Conservation (phyloP, 1,284 basidiomycete genomes). For the Rhodotorula sp. region DNA sequence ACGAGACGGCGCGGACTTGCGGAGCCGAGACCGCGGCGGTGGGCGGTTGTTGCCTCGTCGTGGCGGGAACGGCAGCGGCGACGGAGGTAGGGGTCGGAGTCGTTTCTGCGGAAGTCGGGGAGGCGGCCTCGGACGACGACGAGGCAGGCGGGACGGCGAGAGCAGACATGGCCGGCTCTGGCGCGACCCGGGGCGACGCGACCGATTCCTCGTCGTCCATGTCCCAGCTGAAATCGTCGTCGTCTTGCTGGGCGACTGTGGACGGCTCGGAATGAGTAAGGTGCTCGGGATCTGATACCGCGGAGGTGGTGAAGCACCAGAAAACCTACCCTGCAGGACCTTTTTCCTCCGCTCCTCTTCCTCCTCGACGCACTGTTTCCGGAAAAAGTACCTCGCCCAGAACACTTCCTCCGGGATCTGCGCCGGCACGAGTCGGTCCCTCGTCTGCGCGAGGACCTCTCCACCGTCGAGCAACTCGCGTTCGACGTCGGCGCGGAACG, state of each 20-base stretch:
- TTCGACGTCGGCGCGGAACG: slow-evolving; percentile 47
- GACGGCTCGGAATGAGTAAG: too few species aligned
- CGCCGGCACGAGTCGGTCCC: slow-evolving; percentile 53
- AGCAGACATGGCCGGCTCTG: neutral
- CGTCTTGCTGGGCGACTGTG: slow-evolving; percentile 29
- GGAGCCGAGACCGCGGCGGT: neutral
- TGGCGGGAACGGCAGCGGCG: neutral
- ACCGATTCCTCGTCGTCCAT: slow-evolving; percentile 43
- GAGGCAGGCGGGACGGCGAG: neutral
- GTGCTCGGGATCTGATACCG: neutral
- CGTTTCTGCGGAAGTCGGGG: neutral
- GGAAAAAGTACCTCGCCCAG: slow-evolving; percentile 91
- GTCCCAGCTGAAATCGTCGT: slow-evolving; percentile 46
- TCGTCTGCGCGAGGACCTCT: slow-evolving; percentile 59
- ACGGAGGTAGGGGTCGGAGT: neutral
- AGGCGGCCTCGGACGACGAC: neutral
- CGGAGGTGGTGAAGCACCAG: neutral
- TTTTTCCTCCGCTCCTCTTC: slow-evolving; percentile 80
- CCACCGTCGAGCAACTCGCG: slow-evolving; percentile 52
- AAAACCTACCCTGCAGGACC: slow-evolving; percentile 66
- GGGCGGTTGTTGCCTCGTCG: neutral
- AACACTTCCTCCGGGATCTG: slow-evolving; percentile 68
- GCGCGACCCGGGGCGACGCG: neutral
- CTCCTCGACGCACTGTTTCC: slow-evolving; percentile 74
- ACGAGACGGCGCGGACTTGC: neutral